Percentiles rank a stretch among this genome's conserved stretches.
These are phyloP conservation scores for Cryphonectria nitschkei DNA, from an alignment of 2,329 filamentous ascomycete genomes.

Conservation along the genomic window DNA sequence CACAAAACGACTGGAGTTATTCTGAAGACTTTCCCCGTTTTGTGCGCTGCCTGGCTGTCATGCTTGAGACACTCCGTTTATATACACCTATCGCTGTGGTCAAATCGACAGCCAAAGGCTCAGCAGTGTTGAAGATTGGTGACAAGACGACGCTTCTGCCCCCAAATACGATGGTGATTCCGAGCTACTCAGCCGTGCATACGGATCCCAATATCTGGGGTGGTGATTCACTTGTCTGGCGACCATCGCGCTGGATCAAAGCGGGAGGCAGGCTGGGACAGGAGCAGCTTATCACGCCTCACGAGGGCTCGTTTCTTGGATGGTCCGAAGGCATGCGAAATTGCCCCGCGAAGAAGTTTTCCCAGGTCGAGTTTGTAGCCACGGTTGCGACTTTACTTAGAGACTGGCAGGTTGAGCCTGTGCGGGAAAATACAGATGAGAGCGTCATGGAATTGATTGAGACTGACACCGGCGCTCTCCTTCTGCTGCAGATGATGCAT, in stretches of 20 bases:
- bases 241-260: conserved; percentile 35
- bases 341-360: conserved; percentile 39
- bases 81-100: conserved; percentile 39
- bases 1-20: conserved; percentile 39
- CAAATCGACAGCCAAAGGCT: neutral
- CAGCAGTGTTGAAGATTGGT: conserved; percentile 20
- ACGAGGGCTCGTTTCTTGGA: conserved; percentile 31
- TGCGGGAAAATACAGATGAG: conserved; percentile 25
- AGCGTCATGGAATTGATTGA: conserved; percentile 32
- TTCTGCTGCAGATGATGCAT: conserved; percentile 33
- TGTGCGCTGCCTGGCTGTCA: conserved; percentile 43
- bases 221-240: conserved; percentile 32
- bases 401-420: conserved; percentile 33
- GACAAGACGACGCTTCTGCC: conserved; percentile 31
- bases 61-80: conserved; percentile 49
- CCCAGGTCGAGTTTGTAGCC: conserved; percentile 40
- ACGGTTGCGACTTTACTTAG: conserved; percentile 35
- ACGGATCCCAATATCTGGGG: conserved; percentile 36
- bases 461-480: conserved; percentile 31
- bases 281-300: conserved; percentile 25
- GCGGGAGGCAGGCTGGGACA: neutral
- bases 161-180: conserved; percentile 31
- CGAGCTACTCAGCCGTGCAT: conserved; percentile 33
- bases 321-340: conserved; percentile 39
- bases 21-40: conserved; percentile 43